These are phyloP conservation scores for Alternaria angustiovoidea DNA, from an alignment of 2,329 filamentous ascomycete species.

Conservation along the genomic window DNA sequence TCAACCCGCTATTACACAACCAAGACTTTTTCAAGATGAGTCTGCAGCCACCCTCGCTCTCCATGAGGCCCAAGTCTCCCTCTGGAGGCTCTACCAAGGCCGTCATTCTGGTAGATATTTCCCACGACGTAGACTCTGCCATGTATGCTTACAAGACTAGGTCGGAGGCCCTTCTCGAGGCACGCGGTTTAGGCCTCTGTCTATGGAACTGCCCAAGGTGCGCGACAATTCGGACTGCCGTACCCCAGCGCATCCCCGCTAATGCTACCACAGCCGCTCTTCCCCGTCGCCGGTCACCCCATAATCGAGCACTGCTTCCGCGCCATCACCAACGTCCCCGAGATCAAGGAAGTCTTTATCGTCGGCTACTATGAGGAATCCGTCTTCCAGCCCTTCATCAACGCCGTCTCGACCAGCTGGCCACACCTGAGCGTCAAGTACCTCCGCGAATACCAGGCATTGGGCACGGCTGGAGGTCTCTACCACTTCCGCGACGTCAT, in stretches of 20 bases:
- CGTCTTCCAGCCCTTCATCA: constrained; percentile 98
- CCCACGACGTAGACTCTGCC: constrained; percentile 11
- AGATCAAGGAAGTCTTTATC: constrained; percentile 94
- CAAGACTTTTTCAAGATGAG: constrained; percentile 38
- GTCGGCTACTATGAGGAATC: constrained; percentile 99
- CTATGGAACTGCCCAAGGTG: constrained; percentile 95
- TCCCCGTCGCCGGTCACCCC: constrained; percentile 96
- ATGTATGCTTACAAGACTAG: constrained; percentile 58
- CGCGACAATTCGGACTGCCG: constrained; percentile 29
- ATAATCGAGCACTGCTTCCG: constrained; percentile 98
- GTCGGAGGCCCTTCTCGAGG: constrained; percentile 95
- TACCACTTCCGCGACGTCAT: constrained; percentile 99
- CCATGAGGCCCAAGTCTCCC: constrained; percentile 46
- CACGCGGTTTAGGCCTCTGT: constrained; percentile 93
- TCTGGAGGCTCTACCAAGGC: constrained; percentile 76
- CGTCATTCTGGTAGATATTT: constrained; percentile 80
- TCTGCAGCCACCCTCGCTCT: constrained; percentile 49
- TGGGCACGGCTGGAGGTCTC: constrained; percentile 93
- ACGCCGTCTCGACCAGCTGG: constrained; percentile 84
- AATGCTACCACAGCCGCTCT: constrained; percentile 74
- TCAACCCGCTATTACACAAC: not conserved
- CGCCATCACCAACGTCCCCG: constrained; percentile 87
- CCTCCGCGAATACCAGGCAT: constrained; percentile 93
- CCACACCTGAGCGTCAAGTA: constrained; percentile 91
- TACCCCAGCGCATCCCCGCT: constrained; percentile 24